phyloP scores from a whole-genome alignment of 164 flowering plant species.

The Santalum album region DNA sequence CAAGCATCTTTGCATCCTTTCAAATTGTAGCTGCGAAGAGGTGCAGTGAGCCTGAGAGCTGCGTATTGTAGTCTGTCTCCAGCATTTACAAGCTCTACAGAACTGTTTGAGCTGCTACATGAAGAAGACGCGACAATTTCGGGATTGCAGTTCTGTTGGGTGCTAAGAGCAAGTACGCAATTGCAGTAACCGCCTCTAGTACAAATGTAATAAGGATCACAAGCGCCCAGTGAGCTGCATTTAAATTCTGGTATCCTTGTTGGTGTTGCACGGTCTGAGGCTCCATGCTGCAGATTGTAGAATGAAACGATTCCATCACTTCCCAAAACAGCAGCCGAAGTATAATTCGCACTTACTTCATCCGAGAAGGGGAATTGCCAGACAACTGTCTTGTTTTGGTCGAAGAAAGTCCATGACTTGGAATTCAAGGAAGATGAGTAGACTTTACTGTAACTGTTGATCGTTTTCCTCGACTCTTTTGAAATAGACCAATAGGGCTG shows the following conservation, averaged over 20 bases:
- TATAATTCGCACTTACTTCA: not conserved
- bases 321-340: not conserved
- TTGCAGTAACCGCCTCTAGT: not conserved
- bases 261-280: not conserved
- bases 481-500: constrained; percentile 8
- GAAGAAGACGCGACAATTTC: not conserved
- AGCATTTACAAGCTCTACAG: not conserved
- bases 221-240: not conserved
- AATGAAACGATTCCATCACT: not conserved
- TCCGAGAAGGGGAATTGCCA: not conserved
- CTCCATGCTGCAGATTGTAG: not conserved
- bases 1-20: not conserved
- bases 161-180: not conserved
- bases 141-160: not conserved
- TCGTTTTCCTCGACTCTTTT: not conserved
- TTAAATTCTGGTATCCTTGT: not conserved
- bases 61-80: not conserved
- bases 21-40: not conserved
- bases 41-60: not conserved
- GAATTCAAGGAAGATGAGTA: not conserved
- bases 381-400: not conserved
- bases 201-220: not conserved
- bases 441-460: not conserved
- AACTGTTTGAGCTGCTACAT: not conserved
- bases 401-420: constrained; percentile 5